phyloP scores from a whole-genome alignment of 805 yeast species.

The Yarrowia yakushimensis region DNA sequence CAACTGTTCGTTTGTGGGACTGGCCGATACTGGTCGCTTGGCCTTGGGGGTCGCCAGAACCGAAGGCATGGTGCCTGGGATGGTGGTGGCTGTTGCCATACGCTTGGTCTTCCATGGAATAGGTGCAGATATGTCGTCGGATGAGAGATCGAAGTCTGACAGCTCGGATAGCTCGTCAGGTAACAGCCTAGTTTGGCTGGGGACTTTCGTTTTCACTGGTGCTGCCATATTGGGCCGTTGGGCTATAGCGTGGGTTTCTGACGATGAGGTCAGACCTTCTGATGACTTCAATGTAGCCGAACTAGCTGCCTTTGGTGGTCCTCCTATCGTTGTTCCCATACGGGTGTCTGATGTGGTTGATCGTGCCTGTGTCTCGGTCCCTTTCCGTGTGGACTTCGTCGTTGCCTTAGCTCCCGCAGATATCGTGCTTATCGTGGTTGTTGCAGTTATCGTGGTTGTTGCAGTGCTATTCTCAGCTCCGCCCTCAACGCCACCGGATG shows the following conservation, averaged over 20 bases:
- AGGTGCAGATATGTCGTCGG: not conserved
- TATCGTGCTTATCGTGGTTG: not conserved
- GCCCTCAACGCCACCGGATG: not conserved
- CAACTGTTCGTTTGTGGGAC: not conserved
- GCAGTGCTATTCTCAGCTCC: not conserved
- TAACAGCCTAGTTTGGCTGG: not conserved
- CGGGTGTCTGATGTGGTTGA: not conserved
- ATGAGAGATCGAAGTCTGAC: slow-evolving; percentile 1
- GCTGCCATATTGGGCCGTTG: not conserved
- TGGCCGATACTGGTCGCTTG: not conserved
- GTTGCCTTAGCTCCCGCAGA: not conserved
- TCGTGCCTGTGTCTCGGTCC: not conserved
- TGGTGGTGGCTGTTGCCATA: not conserved
- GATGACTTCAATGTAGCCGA: not conserved
- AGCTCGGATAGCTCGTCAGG: not conserved
- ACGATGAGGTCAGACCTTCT: not conserved
- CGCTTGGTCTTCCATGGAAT: not conserved
- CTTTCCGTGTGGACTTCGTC: not conserved
- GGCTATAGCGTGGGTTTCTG: not conserved
- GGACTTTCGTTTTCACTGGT: not conserved
- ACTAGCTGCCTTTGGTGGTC: not conserved
- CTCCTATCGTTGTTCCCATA: not conserved
- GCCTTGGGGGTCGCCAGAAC: not conserved
- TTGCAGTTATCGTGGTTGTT: no score
- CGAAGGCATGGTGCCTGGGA: slow-evolving; percentile 1